Percentiles rank a stretch among this genome's conserved stretches.
phyloP scores from a whole-genome alignment of 371 early-diverging fungal species.

The Actinomortierella wolfii region DNA sequence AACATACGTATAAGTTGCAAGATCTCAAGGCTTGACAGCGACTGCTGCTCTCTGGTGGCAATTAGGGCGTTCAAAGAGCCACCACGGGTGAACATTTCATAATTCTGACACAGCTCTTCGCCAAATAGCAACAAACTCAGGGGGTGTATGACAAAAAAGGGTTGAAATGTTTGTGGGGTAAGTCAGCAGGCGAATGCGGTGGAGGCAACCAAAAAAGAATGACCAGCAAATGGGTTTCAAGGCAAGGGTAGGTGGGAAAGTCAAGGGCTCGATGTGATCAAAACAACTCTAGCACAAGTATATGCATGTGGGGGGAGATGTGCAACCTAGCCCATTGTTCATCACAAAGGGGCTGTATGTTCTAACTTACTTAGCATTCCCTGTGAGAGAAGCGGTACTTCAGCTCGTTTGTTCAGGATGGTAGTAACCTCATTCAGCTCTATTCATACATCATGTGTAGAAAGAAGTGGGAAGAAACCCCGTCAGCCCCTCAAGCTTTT shows the following conservation, averaged over 20 bases:
- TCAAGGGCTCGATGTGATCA: background rate
- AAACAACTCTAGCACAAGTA: background rate
- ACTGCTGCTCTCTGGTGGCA: no score
- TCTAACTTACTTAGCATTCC: slow-evolving; percentile 45
- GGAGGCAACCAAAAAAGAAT: no score
- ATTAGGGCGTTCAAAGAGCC: no score
- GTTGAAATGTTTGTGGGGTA: no score
- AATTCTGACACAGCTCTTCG: no score
- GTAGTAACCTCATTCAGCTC: slow-evolving; percentile 40
- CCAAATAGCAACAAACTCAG: slow-evolving; percentile 4
- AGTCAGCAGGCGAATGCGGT: no score
- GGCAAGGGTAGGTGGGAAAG: background rate
- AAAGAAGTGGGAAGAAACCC: background rate
- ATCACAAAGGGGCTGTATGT: no score
- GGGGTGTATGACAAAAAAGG: slow-evolving; percentile 35
- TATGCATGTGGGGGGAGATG: background rate
- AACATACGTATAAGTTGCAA: slow-evolving; percentile 45
- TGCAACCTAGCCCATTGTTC: no score
- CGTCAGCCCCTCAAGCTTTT: no score
- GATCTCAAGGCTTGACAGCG: no score
- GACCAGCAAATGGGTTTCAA: background rate
- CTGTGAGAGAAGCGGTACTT: slow-evolving; percentile 40
- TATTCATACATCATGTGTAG: background rate
- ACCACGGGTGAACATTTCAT: no score
- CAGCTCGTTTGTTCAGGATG: slow-evolving; percentile 33